Conservation (phyloP, 805 yeast species). For the Saccharomycopsis fermentans region DNA sequence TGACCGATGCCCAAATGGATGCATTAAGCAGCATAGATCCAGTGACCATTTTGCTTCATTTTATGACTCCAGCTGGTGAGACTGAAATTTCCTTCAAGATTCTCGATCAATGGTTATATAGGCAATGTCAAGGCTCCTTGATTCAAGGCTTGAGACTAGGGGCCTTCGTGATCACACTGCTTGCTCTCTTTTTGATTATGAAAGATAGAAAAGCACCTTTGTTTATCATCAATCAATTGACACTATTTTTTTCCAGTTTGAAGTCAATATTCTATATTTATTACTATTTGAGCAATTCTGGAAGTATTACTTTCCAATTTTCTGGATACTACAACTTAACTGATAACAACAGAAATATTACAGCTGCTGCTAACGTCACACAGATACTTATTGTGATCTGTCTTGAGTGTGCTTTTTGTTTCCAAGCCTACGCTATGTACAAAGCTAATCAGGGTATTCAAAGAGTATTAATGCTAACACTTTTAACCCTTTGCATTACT, state of each 20-base stretch:
- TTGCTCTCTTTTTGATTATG: constrained; percentile 36
- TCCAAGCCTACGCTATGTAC: constrained; percentile 67
- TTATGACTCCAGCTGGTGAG: constrained; percentile 34
- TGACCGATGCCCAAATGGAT: neutral
- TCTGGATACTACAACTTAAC: constrained; percentile 33
- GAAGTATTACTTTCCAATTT: constrained; percentile 36
- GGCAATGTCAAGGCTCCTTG: constrained; percentile 30
- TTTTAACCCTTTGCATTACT: constrained; percentile 30
- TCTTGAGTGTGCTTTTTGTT: constrained; percentile 56
- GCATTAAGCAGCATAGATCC: constrained; percentile 14
- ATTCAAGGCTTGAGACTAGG: constrained; percentile 54
- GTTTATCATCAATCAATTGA: constrained; percentile 53
- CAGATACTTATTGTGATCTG: constrained; percentile 49
- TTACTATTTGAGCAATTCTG: constrained; percentile 43
- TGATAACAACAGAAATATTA: constrained; percentile 32
- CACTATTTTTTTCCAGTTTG: constrained; percentile 45
- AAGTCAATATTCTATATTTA: constrained; percentile 52
- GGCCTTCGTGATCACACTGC: constrained; percentile 37
- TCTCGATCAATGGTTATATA: constrained; percentile 30
- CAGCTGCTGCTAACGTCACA: constrained; percentile 54
- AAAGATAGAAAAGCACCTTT: constrained; percentile 54
- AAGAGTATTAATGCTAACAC: neutral
- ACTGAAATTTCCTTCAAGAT: constrained; percentile 31
- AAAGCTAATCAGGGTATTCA: constrained; percentile 35
- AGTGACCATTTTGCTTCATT: constrained; percentile 27